These are phyloP conservation scores for Paracorniculantispora psalliotae DNA, from an alignment of 2,329 filamentous ascomycete species.

Conservation along the genomic window DNA sequence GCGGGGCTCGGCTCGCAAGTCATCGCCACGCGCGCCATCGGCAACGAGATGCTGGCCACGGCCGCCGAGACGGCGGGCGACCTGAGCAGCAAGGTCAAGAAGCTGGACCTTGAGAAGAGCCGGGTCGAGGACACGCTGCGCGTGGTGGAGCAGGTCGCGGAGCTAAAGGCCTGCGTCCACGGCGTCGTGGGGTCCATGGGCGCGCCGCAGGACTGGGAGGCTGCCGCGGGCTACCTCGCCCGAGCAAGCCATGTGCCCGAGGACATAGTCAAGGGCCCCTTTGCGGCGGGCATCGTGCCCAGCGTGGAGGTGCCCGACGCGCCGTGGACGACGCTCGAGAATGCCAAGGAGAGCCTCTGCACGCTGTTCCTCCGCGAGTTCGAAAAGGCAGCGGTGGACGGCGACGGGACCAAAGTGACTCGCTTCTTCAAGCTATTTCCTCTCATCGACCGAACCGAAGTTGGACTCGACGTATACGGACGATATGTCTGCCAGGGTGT, in stretches of 20 bases:
- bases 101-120: conserved; percentile 84
- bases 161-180: conserved; percentile 93
- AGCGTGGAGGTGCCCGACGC: conserved; percentile 93
- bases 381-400: conserved; percentile 80
- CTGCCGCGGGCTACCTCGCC: conserved; percentile 82
- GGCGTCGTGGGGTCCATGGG: conserved; percentile 96
- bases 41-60: conserved; percentile 83
- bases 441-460: conserved; percentile 80
- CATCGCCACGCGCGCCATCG: conserved; percentile 74
- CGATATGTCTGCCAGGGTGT: conserved; percentile 95
- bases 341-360: conserved; percentile 84
- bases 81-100: conserved; percentile 80
- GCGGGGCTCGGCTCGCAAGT: conserved; percentile 84
- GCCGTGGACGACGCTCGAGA: conserved; percentile 79
- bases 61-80: conserved; percentile 81
- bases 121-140: conserved; percentile 84
- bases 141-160: conserved; percentile 92
- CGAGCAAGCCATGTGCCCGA: conserved; percentile 77
- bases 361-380: conserved; percentile 90
- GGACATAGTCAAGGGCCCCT: conserved; percentile 74
- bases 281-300: conserved; percentile 88
- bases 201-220: conserved; percentile 97
- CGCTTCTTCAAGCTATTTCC: conserved; percentile 98
- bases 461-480: conserved; percentile 91
- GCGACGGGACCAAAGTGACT: conserved; percentile 85